These are phyloP conservation scores for Plasmodium inui DNA, from an alignment of 169 alveolate species.

Conservation along the genomic window DNA sequence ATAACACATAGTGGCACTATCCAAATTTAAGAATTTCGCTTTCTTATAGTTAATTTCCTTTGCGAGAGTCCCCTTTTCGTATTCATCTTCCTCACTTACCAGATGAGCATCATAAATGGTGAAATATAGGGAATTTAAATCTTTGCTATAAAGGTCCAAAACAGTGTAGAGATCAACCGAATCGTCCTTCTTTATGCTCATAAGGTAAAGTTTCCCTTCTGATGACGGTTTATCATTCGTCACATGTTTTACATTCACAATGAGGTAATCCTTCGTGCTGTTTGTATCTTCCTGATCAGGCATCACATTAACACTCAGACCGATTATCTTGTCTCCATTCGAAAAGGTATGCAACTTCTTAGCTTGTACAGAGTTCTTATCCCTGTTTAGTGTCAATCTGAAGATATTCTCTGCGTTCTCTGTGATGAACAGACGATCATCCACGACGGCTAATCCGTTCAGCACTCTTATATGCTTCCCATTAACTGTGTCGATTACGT, in stretches of 20 bases:
- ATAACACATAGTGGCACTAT: neutral
- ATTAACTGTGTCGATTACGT: constrained; percentile 14
- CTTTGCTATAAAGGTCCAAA: constrained; percentile 32
- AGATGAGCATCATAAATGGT: constrained; percentile 30
- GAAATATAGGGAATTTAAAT: constrained; percentile 29
- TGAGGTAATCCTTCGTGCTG: neutral
- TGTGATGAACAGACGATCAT: constrained; percentile 2
- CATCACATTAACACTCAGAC: neutral
- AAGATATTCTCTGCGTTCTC: constrained; percentile 36
- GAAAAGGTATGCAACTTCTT: neutral
- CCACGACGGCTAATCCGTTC: constrained; percentile 3
- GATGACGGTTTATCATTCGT: constrained; percentile 37
- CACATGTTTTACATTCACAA: constrained; percentile 26
- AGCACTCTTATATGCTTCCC: neutral
- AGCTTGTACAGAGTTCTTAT: neutral
- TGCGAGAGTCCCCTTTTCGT: neutral
- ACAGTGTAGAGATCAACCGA: neutral
- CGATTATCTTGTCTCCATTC: constrained; percentile 37
- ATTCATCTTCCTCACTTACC: constrained; percentile 9
- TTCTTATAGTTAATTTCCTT: constrained; percentile 3
- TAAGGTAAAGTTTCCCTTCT: constrained; percentile 11
- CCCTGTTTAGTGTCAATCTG: neutral
- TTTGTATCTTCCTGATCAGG: neutral
- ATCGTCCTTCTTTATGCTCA: neutral
- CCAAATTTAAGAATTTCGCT: constrained; percentile 20